Evolutionary conservation across 2,329 filamentous ascomycete genomes (phyloP), one percentile per base, ranked within the genome.

Genomic region (Scedosporium boydii): DNA sequence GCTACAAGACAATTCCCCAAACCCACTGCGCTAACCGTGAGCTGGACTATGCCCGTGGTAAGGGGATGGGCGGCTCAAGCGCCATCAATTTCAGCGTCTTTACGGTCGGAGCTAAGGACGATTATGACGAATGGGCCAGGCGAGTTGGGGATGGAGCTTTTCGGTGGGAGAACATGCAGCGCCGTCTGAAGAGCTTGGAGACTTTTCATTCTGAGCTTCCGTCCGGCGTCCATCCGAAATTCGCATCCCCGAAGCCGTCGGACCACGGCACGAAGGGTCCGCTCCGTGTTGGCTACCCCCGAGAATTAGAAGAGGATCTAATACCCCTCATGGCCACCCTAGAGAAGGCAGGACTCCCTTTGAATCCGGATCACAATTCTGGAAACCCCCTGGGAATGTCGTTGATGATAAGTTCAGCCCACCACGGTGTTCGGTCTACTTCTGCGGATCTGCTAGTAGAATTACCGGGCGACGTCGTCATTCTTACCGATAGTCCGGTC

Each of bases 111-210:
- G 78, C 82, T 1, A 73, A 75, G 1, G 83, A 83, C 60, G 86
- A 89, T 65, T 88, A 84, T 64, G 78, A 88, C 29, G 77, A 82
- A 61, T 87, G 85, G 84, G 83, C 83, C 1, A 72, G 75, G 0
- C 64, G 80, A 1, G 80, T 83, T 0, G 82, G 72, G 0, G 85
- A 89, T 65, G 77, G 84, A 4, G 69, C 72, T 0, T 89, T 80
- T 70, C 65, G 67, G 2, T 89, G 85, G 85, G 71, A 79, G 1
- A 73, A 76, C 53, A 81, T 83, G 29, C 76, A 82, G 63, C 64
- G 70, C 3, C 75, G 80, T 0, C 82, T 80, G 67, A 81, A 81
- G 64, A 71, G 69, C 16, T 74, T 88, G 18, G 84, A 87, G 68
- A 78, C 72, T 0, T 86, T 83, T 66, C 76, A 84, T 63, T 70